A percentile compares a stretch with the other conserved stretches of the same genome.
Conservation (phyloP, 2,329 filamentous ascomycete genomes). For the Neofusicoccum sp. region DNA sequence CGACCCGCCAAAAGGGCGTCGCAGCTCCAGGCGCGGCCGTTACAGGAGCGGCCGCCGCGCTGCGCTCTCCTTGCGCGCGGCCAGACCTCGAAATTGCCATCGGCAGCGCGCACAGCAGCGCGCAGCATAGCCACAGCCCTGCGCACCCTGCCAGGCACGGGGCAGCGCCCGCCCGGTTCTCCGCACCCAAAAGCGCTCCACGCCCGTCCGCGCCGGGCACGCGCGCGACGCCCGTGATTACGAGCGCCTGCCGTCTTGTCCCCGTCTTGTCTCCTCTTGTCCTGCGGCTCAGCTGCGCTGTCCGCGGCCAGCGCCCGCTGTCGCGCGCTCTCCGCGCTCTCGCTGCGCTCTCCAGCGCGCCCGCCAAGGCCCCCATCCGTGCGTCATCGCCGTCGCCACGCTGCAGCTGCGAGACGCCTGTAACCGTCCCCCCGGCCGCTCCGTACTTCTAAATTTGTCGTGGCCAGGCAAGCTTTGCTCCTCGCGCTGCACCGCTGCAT, state of each 20-base stretch:
- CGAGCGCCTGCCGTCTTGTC: constrained; percentile 1
- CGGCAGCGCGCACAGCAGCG: background rate
- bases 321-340: background rate
- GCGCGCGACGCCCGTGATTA: background rate
- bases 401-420: constrained; percentile 14
- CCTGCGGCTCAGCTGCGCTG: background rate
- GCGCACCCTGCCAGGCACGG: constrained; percentile 11
- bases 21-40: constrained; percentile 9
- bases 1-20: background rate
- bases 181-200: constrained; percentile 2
- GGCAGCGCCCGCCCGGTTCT: constrained; percentile 1
- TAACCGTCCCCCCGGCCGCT: background rate
- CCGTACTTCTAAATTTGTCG: constrained; percentile 6
- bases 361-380: constrained; percentile 12
- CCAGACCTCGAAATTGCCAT: constrained; percentile 8
- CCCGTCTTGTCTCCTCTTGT: constrained; percentile 1
- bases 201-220: too few species aligned
- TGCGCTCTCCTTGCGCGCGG: constrained; percentile 8
- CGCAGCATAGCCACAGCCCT: constrained; percentile 16
- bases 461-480: background rate
- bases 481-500: background rate
- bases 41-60: background rate
- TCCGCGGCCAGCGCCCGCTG: too few species aligned
- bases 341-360: background rate
- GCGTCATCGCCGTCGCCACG: constrained; percentile 8